Evolutionary conservation across 257 asterid genomes (phyloP), one percentile per base, ranked within the genome.

Genomic region (Echites panduratus): DNA sequence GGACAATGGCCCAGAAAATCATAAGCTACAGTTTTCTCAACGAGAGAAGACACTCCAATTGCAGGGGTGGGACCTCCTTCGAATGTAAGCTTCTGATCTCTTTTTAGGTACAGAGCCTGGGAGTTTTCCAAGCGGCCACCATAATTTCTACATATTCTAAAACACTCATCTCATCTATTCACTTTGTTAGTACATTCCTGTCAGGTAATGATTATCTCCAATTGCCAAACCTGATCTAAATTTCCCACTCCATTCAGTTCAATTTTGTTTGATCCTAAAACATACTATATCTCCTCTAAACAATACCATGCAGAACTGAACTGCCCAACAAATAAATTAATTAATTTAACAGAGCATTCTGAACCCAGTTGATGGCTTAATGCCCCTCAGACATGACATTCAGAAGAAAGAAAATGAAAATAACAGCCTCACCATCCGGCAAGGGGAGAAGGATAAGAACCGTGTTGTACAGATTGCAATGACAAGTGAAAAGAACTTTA

Each of bases 1-100:
- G 14, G 48, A 63, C 49, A 2, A 38, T 56, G 77, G 66, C 74
- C 81, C 77, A 45, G 29, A 53, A n/a, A 53, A 52, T 43, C 64
- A 44, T 68, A 19, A 64, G 68, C 75, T 54, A 44, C 54, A 71
- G 66, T 13, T 2, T 0, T 38, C 27, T 17, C 64, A 24, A 10
- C 12, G 41, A 26, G 14, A 35, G 26, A 17, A 27, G 43, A 26
- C 66, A 59, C 12, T 13, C 66, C 40, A 29, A 32, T 13, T 59
- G 66, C 66, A 24, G 64, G 2, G 43, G 11, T 29, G 43, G 66
- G 43, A 59, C 43, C 65, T 27, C 43, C n/a, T 59, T 26, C 66
- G n/a, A 59, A 12, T 27, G 66, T 12, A 11, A 24, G 40, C 64
- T 22, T 57, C 38, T 26, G 64, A 24, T 1, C 38, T 32, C 2